phyloP scores from a whole-genome alignment of 306 rosid species.

The Dryas octopetala region DNA sequence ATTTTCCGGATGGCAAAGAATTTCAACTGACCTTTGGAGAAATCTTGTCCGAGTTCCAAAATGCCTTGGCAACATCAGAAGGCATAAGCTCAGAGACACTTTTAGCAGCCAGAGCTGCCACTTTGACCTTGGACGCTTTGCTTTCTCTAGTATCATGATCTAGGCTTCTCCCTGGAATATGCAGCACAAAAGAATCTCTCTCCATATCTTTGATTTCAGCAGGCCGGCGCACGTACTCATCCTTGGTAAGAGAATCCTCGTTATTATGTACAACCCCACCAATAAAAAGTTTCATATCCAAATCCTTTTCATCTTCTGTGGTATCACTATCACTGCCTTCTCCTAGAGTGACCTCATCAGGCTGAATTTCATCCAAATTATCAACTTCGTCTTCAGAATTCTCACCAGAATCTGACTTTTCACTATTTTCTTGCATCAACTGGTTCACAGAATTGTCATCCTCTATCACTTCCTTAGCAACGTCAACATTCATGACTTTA shows the following conservation, averaged over 20 bases:
- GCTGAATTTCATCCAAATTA: constrained; percentile 57
- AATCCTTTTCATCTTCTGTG: constrained; percentile 65
- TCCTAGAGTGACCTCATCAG: constrained; percentile 67
- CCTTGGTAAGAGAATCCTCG: constrained; percentile 72
- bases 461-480: constrained; percentile 60
- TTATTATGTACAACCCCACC: constrained; percentile 86
- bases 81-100: constrained; percentile 93
- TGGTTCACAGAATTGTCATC: constrained; percentile 63
- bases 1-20: neutral
- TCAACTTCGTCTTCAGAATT: constrained; percentile 61
- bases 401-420: constrained; percentile 49
- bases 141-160: constrained; percentile 54
- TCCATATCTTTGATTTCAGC: constrained; percentile 80
- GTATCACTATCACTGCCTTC: constrained; percentile 54
- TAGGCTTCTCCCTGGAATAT: constrained; percentile 62
- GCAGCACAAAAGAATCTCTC: constrained; percentile 78
- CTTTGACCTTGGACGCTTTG: constrained; percentile 68
- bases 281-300: constrained; percentile 83
- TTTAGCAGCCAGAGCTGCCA: constrained; percentile 78
- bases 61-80: constrained; percentile 86
- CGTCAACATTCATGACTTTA: constrained; percentile 73
- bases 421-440: constrained; percentile 69
- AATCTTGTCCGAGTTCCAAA: constrained; percentile 77
- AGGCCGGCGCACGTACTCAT: constrained; percentile 74
- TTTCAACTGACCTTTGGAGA: constrained; percentile 80